Evolutionary conservation across 1,284 basidiomycete genomes (phyloP).

Genomic region (Rhodotorula mucilaginosa): DNA sequence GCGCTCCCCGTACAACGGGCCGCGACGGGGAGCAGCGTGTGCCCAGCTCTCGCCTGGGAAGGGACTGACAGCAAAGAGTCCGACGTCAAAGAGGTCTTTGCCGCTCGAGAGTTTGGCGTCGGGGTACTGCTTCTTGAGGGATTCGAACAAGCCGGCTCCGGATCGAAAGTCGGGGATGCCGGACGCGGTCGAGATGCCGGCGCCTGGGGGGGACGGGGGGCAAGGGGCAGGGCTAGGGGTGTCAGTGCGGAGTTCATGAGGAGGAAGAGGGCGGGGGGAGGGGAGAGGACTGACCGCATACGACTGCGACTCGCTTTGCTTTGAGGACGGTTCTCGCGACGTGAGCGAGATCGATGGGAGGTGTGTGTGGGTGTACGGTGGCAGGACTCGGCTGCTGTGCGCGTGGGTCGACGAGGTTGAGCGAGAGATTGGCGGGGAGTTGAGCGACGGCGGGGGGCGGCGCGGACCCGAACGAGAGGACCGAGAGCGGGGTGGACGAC

Average conservation of each 20-base stretch:
- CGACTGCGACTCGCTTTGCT: constrained; percentile 76
- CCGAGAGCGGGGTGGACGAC: not conserved
- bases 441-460: not conserved
- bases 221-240: not conserved
- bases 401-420: not conserved
- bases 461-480: not conserved
- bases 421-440: not conserved
- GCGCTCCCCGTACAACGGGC: no score
- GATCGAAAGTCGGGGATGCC: constrained; percentile 93
- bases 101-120: constrained; percentile 68
- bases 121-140: constrained; percentile 71
- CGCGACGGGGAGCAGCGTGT: no score
- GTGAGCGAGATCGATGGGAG: constrained; percentile 17
- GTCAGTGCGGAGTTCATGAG: no score
- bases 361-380: not conserved
- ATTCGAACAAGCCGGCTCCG: constrained; percentile 74
- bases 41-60: no score
- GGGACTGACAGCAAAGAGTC: constrained; percentile 74
- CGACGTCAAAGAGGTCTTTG: constrained; percentile 87
- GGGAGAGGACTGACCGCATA: constrained; percentile 65
- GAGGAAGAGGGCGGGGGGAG: no score
- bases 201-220: constrained; percentile 55
- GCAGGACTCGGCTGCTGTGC: not conserved
- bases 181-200: constrained; percentile 84
- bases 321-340: constrained; percentile 59